Evolutionary conservation across 164 flowering plant genomes (phyloP), one percentile per base, ranked within the genome.

Genomic region (Annona cherimola): DNA sequence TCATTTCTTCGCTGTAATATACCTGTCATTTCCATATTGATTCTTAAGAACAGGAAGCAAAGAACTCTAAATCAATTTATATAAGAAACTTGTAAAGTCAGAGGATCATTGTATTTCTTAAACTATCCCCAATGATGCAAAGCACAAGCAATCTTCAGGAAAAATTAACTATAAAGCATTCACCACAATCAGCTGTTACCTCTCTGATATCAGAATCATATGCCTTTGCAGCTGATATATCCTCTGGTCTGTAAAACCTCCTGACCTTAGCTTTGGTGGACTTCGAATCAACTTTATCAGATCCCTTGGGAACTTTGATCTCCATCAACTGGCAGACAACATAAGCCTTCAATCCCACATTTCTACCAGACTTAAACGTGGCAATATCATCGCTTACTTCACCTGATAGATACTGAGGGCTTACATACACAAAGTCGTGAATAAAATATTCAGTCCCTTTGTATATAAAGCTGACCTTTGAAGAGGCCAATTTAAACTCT

Each of bases 211-310:
- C 96, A 40, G 97, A 91, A 44, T 66, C 73, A 80, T 95, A 91
- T 41, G 98, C 95, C 79, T 93, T 91, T 73, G 92, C 92, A 19
- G 81, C 60, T 66, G 98, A 93, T 61, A 90, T 76, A 46, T 95
- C 99, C 74, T 95, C 98, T 20, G 99, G 98, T 69, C 98, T 84
- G 81, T 83, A 95, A 81, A 90, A 95, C 80, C 96, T 87, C 71
- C 91, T 77, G 50, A 91, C 86, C 76, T 86, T 86, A 55, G 90
- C 83, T 71, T 78, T 18, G 1, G 85, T 81, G 42, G 84, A 83
- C 68, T 57, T 70, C 4, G 75, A 61, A 14, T 73, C 77, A 77
- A 81, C 79, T 67, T 82, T 42, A 73, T 79, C 83, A 19, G 85
- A 42, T 16, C 72, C 75, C 59, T 85, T 79, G 2, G 85, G 77